phyloP scores from a whole-genome alignment of 1,139 yeast genomes.

The Blastobotrys serpentis region DNA sequence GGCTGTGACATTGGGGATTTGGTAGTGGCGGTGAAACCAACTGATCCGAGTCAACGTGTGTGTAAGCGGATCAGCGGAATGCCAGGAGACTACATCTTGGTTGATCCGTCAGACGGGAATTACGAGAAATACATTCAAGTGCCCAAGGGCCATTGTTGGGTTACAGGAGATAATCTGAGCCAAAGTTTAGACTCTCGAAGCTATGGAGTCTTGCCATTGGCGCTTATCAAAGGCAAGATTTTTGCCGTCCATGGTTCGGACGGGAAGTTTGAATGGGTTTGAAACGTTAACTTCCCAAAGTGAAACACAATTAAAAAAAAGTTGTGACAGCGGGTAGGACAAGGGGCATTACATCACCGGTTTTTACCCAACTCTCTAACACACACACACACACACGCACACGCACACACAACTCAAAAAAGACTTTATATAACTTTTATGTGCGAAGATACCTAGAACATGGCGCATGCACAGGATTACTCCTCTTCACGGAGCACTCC shows the following conservation, averaged over 20 bases:
- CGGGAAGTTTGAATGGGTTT: conserved; percentile 27
- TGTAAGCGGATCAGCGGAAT: conserved; percentile 92
- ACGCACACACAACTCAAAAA: not conserved
- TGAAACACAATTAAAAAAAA: not conserved
- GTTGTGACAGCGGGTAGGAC: not conserved
- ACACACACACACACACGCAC: not conserved
- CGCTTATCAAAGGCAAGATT: conserved; percentile 80
- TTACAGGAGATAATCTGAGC: conserved; percentile 88
- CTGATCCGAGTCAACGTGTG: conserved; percentile 80
- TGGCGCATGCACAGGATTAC: conserved; percentile 10
- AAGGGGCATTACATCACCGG: conserved; percentile 5
- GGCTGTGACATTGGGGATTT: conserved; percentile 76
- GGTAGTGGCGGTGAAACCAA: conserved; percentile 85
- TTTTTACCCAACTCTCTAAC: not conserved
- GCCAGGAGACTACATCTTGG: conserved; percentile 84
- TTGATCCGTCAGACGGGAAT: conserved; percentile 57
- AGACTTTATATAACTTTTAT: too few relatives aligned
- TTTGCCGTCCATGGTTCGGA: conserved; percentile 50
- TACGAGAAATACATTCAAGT: conserved; percentile 53
- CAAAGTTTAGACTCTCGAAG: conserved; percentile 90
- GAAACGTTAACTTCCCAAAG: conserved; percentile 16
- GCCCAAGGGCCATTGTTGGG: conserved; percentile 88
- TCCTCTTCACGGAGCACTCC: conserved; percentile 7
- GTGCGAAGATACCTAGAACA: too few relatives aligned
- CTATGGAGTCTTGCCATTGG: conserved; percentile 87